Evolutionary conservation across 2,329 filamentous ascomycete genomes (phyloP), one percentile per base, ranked within the genome.

Genomic region (Ophiognomonia clavigignenti-juglandacearum): DNA sequence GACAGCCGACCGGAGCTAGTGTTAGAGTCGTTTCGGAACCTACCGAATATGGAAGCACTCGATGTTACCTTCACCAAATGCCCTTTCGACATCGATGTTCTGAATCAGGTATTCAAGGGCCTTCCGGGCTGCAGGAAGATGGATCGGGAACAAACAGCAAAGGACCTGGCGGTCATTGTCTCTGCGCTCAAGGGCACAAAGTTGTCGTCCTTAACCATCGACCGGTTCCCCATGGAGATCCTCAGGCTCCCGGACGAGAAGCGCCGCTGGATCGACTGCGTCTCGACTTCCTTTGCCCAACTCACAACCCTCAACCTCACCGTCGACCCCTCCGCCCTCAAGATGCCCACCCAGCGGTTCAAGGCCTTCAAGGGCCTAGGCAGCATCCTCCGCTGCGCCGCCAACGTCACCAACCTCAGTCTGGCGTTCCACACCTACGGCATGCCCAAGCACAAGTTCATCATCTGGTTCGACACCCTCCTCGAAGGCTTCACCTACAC

Each of bases 331-430:
- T 68, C 68, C 7, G 57, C 59, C 13, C 54, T 65, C 13, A 56
- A 63, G 23, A 59, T 69, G 3, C 70, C 69, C 3, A 54, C 59
- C 10, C 61, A 66, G 8, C 61, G 62, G 39, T 63, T 67, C 51
- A 62, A 65, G 52, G 64, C 69, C 43, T 59, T 72, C 51, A 71
- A 70, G 54, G 69, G 67, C 4, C 62, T 73, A 13, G 70, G 68
- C 43, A 64, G 64, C 45, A 60, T 72, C 18, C 60, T 73, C 19
- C 69, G 67, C 47, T 62, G 65, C 41, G 62, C 65, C 10, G 59
- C 53, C 32, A 59, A 65, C 39, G 42, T 73, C 27, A 64, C 57
- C 2, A 61, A 65, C 41, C 61, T 73, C 26, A 64, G 62, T 29
- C 61, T 73, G 24, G 65, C 64, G 9, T 72, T 72, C 51, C 69